Base-by-base conservation (phyloP, 2,329 filamentous ascomycete species). In the Venturia pyrina region DNA sequence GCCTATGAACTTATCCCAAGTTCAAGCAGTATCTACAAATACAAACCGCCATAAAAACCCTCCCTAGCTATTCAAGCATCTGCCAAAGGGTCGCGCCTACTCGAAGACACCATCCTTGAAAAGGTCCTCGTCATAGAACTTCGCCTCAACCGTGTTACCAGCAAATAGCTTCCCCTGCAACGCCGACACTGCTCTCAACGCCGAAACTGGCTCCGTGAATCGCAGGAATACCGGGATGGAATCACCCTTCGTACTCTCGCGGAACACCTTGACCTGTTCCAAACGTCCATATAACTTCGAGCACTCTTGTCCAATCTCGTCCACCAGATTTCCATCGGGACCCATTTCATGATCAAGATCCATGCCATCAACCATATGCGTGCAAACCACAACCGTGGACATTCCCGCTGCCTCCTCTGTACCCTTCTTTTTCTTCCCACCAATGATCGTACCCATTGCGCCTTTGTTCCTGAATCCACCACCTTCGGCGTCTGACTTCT, bases 301-400 rank as follows among this genome's bases (percentile, higher is more conserved):
- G 76, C 96, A 97, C 74, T 96, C 91, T 72, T 97, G 91, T 7
- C 95, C 95, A 76, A 99, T 97, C 75, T 97, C 93, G 78, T 98
- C 93, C 70, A 93, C 88, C 63, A 99, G 79, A 65, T 83, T 82
- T 43, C 85, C 82, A 21, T 79, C 77, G 15, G 82, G 78, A 67
- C 87, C 85, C 62, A 96, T 85, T 75, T 97, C 93, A n/a, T 81
- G 82, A 66, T 88, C 84, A 57, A 96, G 78, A 73, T 96, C 83
- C 81, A 98, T 87, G 6, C 89, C 90, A 68, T 95, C 87, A 1
- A 98, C 83, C 90, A 98, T 97, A 62, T 90, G 88, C 64, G 84
- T 83, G 21, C 97, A 78, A 59, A 96, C 87, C 63, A 98, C 85
- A 21, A 98, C 93, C 69, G 89, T 85, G 67, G 88, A 91, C 84